These are phyloP conservation scores for Ulmus americana DNA, from an alignment of 331 rosid species.

Conservation along the genomic window DNA sequence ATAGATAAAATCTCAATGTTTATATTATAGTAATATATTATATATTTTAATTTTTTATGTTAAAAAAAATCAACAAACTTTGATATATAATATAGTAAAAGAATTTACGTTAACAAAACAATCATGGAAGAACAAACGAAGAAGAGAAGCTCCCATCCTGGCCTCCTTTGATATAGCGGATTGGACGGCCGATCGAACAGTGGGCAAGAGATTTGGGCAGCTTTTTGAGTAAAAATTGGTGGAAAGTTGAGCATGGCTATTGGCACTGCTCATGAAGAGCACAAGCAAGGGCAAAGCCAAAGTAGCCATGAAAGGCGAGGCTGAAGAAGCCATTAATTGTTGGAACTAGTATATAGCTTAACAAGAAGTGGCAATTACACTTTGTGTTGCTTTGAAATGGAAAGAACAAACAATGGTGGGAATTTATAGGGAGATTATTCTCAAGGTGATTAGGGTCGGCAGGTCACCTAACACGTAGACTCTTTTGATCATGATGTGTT, in stretches of 20 bases:
- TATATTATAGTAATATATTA: background rate
- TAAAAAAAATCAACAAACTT: background rate
- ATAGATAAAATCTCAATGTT: no score
- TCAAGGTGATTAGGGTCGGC: constrained; percentile 31
- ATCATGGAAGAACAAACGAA: constrained; percentile 87
- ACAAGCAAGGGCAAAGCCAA: constrained; percentile 20
- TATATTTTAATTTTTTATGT: background rate
- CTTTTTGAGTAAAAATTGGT: constrained; percentile 42
- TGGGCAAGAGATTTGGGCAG: constrained; percentile 57
- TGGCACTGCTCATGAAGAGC: constrained; percentile 26
- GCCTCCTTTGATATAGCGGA: constrained; percentile 59
- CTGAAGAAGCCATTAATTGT: constrained; percentile 8
- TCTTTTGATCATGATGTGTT: constrained; percentile 23
- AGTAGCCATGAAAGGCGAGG: constrained; percentile 7
- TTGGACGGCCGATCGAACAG: constrained; percentile 44
- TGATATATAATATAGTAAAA: background rate
- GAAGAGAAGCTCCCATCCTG: constrained; percentile 91
- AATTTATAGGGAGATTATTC: constrained; percentile 34
- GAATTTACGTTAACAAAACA: constrained; percentile 76
- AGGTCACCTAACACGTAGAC: constrained; percentile 61
- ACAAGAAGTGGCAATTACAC: background rate
- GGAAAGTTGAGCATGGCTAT: constrained; percentile 46
- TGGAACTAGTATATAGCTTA: background rate
- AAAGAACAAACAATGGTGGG: background rate
- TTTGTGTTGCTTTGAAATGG: background rate